Base-by-base conservation (phyloP, 225 moss, liverwort and hornwort species). In the Rhytidiadelphus loreus region DNA sequence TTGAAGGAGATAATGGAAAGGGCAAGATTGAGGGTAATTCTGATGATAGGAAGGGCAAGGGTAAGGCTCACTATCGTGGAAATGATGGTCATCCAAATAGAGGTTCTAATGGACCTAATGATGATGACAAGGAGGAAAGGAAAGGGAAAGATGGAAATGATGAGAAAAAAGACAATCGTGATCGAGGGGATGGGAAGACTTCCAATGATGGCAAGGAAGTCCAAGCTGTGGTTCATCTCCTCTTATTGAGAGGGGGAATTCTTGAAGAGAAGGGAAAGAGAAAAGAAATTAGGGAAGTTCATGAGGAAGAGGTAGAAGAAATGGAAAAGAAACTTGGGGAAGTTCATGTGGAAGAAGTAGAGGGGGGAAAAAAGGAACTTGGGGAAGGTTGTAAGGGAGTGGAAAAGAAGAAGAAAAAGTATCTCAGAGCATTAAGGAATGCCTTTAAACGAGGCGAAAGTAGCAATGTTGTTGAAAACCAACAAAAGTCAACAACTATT, bases 101-200 rank as follows among this genome's bases (percentile, higher is more conserved):
- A 4, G 13, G 30, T 8, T 60, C 6, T 8, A 9, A 60, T 43
- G 4, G 12, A 39, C 11, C 17, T 3, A 1, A 19, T 43, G 21
- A 39, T 6, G 26, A 59, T 30, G 30, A 43, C 9, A 30, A n/a
- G 0, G 17, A n/a, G 0, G 26, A 9, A 43, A 13, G 6, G 20
- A 6, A 60, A 41, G 8, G 3, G 6, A 28, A 43, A 8, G 59
- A 81, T 61, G 60, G 32, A 19, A 41, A 43, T 1, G 9, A 43
- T 32, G 60, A 26, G 0, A 39, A n/a, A 25, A 78, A n/a, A 0
- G 11, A 24, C 0, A 3, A 7, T 25, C 0, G 2, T 26, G 14
- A 60, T 30, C 3, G 0, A 59, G 21, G 14, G 2, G 30, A 80
- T 43, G 30, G 9, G 0, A 39, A 30, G 6, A 3, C 29, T 59